Base-by-base conservation (phyloP, 306 rosid species). In the Vachellia collinsii region DNA sequence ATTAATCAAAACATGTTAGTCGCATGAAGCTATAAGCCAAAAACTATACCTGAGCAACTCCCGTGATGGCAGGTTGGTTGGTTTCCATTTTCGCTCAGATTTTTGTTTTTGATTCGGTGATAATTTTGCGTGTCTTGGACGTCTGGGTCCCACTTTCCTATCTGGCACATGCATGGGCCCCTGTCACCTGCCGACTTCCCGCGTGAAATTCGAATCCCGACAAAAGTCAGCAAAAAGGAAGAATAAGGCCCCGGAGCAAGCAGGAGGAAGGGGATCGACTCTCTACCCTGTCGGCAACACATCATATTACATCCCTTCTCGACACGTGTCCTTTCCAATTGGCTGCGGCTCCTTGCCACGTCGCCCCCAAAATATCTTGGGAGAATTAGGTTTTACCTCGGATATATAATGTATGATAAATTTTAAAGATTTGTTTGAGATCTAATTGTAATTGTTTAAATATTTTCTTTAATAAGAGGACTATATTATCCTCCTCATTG, bases 281-380 rank as follows among this genome's bases (percentile, higher is more conserved):
- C 34, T 29, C 34, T 29, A 2, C 34, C 34, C 34, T 29, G 34
- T 29, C 34, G 34, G 34, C 34, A 29, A 29, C 77, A 79, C 22
- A 25, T 0, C 22, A 9, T 11, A 6, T 13, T 1, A 17, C 19
- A 22, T 3, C 61, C 3, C 8, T 46, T 14, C 2, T 3, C 3
- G 69, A 48, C 74, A 78, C 82, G 81, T 82, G 82, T 82, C 69
- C 5, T 11, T 0, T 4, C 7, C 14, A 14, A 6, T 41, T 41
- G 9, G 44, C 9, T 6, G 44, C 1, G 1, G 44, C 1, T 41
- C 44, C 6, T 0, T 6, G 9, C 44, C 44, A 41, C 44, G 44
- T 41, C 9, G 44, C 1, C 44, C 44, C 44, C 8, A 41, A 41
- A 41, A 41, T 41, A 4, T 38, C 42, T n/a, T n/a, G n/a, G n/a